Base-by-base conservation (phyloP, 2,329 filamentous ascomycete genomes). In the Alternaria gansuensis region DNA sequence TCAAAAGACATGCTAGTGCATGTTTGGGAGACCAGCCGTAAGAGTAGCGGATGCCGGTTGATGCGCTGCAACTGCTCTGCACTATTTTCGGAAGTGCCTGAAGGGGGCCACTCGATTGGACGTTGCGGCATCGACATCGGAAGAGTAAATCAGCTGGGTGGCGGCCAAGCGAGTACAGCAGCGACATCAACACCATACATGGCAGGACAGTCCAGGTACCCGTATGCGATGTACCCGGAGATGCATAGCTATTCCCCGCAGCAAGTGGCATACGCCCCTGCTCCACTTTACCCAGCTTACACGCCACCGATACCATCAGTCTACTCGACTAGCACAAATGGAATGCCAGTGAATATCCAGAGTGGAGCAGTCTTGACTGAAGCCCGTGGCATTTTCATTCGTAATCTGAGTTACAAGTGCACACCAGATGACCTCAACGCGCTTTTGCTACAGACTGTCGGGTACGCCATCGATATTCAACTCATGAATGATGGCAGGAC, bases 321-420 rank as follows among this genome's bases (percentile, higher is more conserved):
- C 3, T 78, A 77, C 59, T 72, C 70, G 28, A 63, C 69, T 26
- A 77, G 63, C 56, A 65, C 66, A 14, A 69, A 62, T 28, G 75
- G 76, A 3, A 68, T 78, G 43, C 73, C 75, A 10, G 75, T 79
- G 28, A 79, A 78, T 44, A 59, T 76, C n/a, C 65, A 63, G n/a
- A 62, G 69, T n/a, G 75, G 76, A 8, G 73, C 71, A 14, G 64
- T 76, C 21, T 59, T 74, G 28, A 78, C 76, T 7, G 76, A 79
- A 58, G 67, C 72, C 24, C 74, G 76, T 7, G 76, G 75, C 7
- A 73, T 79, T 29, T 77, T 77, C 61, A 73, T 79, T 33, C 67
- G 66, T 23, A 70, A 72, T 17, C 58, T 78, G 14, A 73, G 60
- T 45, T 76, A 71, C 55, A 68, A 65, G 8, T 67, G 65, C 39